These are phyloP conservation scores for Schizonepeta tenuifolia DNA, from an alignment of 257 asterid genomes.

Conservation along the genomic window DNA sequence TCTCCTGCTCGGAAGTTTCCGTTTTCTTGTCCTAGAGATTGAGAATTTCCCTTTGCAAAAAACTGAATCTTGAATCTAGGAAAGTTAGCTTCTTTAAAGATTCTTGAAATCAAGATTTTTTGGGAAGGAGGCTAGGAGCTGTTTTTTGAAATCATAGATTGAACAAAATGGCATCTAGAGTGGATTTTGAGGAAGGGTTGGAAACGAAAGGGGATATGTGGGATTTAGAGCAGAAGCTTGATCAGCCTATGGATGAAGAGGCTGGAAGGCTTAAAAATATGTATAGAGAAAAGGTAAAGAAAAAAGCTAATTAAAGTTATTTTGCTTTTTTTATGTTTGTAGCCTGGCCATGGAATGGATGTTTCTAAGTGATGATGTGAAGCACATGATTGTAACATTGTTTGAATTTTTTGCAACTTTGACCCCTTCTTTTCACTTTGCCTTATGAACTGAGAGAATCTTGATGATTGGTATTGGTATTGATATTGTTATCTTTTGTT, in stretches of 20 bases:
- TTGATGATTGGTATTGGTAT: slow-evolving; percentile 17
- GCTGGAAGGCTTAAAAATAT: slow-evolving; percentile 85
- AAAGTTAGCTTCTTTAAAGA: background rate
- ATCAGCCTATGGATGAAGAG: slow-evolving; percentile 99
- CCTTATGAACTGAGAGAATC: slow-evolving; percentile 24
- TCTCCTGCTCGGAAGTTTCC: background rate
- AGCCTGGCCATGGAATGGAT: background rate
- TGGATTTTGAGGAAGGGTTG: slow-evolving; percentile 59
- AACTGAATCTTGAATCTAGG: slow-evolving; percentile 14
- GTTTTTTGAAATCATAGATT: slow-evolving; percentile 10
- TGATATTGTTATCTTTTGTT: background rate
- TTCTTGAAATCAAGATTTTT: slow-evolving; percentile 25
- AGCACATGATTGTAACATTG: background rate
- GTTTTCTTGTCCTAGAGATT: slow-evolving; percentile 29
- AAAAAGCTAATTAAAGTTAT: background rate
- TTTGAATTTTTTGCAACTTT: slow-evolving; percentile 16
- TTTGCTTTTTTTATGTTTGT: slow-evolving; percentile 7
- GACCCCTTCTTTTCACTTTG: slow-evolving; percentile 10
- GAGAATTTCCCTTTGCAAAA: slow-evolving; percentile 20
- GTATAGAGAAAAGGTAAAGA: slow-evolving; percentile 85
- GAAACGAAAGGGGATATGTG: slow-evolving; percentile 89
- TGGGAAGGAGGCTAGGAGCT: background rate
- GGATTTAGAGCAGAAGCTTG: slow-evolving; percentile 96
- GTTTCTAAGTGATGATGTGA: background rate
- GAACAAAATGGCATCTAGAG: slow-evolving; percentile 52